Evolutionary conservation across 768 basidiomycete genomes (phyloP).

Genomic region (Exsudoporus frostii): DNA sequence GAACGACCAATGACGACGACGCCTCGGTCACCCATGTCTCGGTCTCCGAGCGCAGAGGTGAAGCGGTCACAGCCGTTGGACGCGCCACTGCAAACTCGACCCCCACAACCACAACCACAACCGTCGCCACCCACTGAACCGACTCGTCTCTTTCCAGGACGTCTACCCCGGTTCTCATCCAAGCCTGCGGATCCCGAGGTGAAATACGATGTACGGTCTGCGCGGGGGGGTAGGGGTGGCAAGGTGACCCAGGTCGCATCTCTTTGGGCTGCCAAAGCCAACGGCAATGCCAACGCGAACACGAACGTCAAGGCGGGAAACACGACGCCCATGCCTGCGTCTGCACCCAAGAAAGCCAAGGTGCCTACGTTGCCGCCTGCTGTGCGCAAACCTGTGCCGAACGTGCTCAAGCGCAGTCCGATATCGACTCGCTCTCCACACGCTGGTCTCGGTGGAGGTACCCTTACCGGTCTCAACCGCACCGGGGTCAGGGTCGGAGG

Average conservation of each 20-base stretch:
- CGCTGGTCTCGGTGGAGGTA: background rate
- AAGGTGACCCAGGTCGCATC: slow-evolving; percentile 70
- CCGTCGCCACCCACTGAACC: background rate
- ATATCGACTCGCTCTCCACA: background rate
- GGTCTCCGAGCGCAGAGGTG: slow-evolving; percentile 16
- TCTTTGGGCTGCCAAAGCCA: slow-evolving; percentile 64
- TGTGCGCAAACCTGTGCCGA: slow-evolving; percentile 11
- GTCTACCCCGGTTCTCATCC: slow-evolving; percentile 33
- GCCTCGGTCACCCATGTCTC: background rate
- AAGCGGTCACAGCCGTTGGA: background rate
- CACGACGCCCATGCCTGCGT: background rate
- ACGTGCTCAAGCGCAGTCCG: slow-evolving; percentile 12
- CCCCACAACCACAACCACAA: background rate
- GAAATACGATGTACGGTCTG: slow-evolving; percentile 73
- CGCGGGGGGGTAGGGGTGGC: slow-evolving; percentile 74
- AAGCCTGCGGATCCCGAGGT: slow-evolving; percentile 45
- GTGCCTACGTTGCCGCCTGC: background rate
- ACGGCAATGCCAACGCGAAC: background rate
- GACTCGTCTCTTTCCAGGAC: slow-evolving; percentile 21
- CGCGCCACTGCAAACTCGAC: background rate
- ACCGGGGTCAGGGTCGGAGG: background rate
- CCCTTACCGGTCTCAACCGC: background rate
- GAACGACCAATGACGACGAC: background rate
- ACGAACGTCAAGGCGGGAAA: slow-evolving; percentile 2
- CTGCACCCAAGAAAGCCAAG: slow-evolving; percentile 9